Percentiles rank a stretch among this genome's conserved stretches.
Conservation (phyloP, 1,284 basidiomycete species). For the Takashimella koratensis region DNA sequence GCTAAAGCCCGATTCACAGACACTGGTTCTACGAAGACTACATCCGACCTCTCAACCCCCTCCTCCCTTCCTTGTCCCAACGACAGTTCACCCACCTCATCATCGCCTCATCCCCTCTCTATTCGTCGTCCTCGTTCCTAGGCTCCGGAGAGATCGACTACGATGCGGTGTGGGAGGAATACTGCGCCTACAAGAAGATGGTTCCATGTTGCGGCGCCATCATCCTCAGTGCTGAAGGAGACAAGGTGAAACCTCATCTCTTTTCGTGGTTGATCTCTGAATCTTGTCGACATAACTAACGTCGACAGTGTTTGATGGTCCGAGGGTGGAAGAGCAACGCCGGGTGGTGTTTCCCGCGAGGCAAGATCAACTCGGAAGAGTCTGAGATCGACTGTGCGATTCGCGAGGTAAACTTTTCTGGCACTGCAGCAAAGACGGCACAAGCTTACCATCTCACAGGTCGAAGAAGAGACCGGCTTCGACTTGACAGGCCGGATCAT, state of each 20-base stretch:
- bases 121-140: conserved; percentile 16
- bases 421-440: no score
- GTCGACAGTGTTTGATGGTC: conserved; percentile 88
- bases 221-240: conserved; percentile 84
- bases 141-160: conserved; percentile 32
- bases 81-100: conserved; percentile 94
- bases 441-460: conserved; percentile 59
- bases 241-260: conserved; percentile 64
- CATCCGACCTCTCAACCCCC: conserved; percentile 82
- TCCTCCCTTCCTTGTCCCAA: conserved; percentile 79
- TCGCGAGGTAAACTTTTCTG: conserved; percentile 80
- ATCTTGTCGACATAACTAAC: conserved; percentile 1
- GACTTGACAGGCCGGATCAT: conserved; percentile 70
- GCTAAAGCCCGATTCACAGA: conserved; percentile 50
- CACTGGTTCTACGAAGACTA: conserved; percentile 99
- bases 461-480: conserved; percentile 90
- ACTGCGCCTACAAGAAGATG: conserved; percentile 87
- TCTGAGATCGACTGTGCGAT: conserved; percentile 76
- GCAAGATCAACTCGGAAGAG: conserved; percentile 96
- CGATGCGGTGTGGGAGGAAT: conserved; percentile 48
- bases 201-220: conserved; percentile 99
- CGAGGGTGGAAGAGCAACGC: conserved; percentile 97
- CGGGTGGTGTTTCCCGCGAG: conserved; percentile 97
- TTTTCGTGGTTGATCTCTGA: not conserved
- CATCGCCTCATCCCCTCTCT: conserved; percentile 55